Conservation (phyloP, 2,329 filamentous ascomycete genomes). For the Colletotrichum sp. region DNA sequence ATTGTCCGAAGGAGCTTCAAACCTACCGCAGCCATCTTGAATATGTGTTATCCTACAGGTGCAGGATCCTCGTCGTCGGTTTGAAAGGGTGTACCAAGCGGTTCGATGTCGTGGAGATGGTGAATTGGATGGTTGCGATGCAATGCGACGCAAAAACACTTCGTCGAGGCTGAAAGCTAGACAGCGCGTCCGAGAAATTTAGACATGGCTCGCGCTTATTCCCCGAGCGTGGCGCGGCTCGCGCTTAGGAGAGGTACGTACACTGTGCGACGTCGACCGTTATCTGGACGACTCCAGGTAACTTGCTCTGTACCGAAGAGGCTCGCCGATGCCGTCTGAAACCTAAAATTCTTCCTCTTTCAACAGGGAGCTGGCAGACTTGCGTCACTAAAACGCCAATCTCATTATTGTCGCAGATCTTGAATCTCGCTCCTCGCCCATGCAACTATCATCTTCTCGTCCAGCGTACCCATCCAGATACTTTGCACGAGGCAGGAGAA, state of each 20-base stretch:
- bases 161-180: constrained; percentile 5
- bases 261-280: background rate
- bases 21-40: constrained; percentile 59
- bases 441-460: background rate
- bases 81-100: background rate
- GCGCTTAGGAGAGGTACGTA: background rate
- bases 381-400: background rate
- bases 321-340: background rate
- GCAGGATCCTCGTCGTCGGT: background rate
- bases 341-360: background rate
- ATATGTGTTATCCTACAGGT: background rate
- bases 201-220: constrained; percentile 5
- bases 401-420: background rate
- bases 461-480: background rate
- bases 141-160: constrained; percentile 5
- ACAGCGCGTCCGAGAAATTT: constrained; percentile 19
- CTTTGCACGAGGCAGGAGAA: background rate
- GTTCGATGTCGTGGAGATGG: background rate
- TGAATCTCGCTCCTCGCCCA: background rate
- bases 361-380: background rate
- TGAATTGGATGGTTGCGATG: background rate
- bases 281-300: background rate
- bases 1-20: background rate
- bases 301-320: background rate
- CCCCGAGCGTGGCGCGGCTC: constrained; percentile 10